Percentiles rank a stretch among this genome's conserved stretches.
Evolutionary conservation across 179 eudicot genomes (phyloP).

Genomic region (Spinacia oleracea): DNA sequence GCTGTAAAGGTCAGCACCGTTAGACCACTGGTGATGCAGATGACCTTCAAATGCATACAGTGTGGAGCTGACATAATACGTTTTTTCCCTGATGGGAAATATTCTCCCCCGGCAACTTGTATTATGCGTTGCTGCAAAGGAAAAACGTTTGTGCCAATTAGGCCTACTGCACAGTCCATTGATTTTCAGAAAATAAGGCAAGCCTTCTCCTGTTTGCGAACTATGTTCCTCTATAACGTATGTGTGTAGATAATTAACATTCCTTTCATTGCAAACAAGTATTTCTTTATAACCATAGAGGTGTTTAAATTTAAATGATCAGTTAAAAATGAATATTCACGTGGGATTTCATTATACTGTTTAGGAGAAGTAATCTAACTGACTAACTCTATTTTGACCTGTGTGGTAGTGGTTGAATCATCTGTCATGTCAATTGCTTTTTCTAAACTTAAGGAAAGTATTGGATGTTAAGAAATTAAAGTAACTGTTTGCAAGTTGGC

Average conservation of each 20-base stretch:
- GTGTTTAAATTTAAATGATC: neutral
- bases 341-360: neutral
- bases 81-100: conserved; percentile 91
- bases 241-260: neutral
- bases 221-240: neutral
- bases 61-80: conserved; percentile 77
- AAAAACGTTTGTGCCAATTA: conserved; percentile 67
- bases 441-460: neutral
- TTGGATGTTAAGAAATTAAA: neutral
- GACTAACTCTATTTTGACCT: neutral
- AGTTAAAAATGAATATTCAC: neutral
- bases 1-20: conserved; percentile 91
- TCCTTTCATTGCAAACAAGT: neutral
- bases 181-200: conserved; percentile 97
- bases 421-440: neutral
- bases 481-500: neutral
- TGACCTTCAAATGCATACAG: conserved; percentile 70
- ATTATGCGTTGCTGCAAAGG: conserved; percentile 81
- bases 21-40: conserved; percentile 78
- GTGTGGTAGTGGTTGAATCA: neutral
- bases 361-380: neutral
- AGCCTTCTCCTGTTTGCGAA: conserved; percentile 12
- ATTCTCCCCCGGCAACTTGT: conserved; percentile 84
- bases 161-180: conserved; percentile 68
- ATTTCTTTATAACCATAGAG: neutral